Conservation (phyloP, 2,329 filamentous ascomycete species). For the Aspergillus sp. region DNA sequence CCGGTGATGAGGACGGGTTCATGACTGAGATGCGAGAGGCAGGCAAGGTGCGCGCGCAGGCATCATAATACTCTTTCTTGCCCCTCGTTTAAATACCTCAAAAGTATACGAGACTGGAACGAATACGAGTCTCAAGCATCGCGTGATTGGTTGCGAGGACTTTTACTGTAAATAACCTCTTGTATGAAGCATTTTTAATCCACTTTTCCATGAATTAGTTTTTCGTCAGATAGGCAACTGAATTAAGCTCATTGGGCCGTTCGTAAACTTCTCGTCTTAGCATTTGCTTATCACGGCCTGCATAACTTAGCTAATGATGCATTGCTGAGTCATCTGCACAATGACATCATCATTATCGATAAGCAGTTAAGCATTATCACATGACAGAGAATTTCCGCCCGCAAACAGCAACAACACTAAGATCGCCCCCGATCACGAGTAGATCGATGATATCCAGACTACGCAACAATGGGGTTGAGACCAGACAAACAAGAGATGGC, state of each 20-base stretch:
- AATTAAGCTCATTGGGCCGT: neutral
- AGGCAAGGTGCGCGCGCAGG: constrained; percentile 35
- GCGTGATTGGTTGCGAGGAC: neutral
- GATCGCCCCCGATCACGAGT: neutral
- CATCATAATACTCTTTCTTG: neutral
- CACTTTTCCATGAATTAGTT: neutral
- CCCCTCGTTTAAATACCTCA: no score
- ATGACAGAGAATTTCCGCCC: neutral
- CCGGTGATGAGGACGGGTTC: constrained; percentile 43
- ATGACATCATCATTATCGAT: constrained; percentile 7
- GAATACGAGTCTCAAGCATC: neutral
- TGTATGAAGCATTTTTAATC: neutral
- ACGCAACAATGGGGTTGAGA: neutral
- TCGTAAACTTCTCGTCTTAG: neutral
- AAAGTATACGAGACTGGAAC: neutral
- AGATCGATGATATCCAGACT: neutral
- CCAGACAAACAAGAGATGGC: constrained; percentile 9
- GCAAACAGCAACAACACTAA: neutral
- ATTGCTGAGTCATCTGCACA: neutral
- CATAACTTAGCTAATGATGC: neutral
- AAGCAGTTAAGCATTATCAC: constrained; percentile 4
- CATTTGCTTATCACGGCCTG: neutral
- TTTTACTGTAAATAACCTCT: neutral
- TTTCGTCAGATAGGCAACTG: neutral
- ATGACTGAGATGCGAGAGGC: constrained; percentile 44